These are phyloP conservation scores for Globisporangium barbulae DNA, from an alignment of 352 stramenopile genomes.

Conservation along the genomic window DNA sequence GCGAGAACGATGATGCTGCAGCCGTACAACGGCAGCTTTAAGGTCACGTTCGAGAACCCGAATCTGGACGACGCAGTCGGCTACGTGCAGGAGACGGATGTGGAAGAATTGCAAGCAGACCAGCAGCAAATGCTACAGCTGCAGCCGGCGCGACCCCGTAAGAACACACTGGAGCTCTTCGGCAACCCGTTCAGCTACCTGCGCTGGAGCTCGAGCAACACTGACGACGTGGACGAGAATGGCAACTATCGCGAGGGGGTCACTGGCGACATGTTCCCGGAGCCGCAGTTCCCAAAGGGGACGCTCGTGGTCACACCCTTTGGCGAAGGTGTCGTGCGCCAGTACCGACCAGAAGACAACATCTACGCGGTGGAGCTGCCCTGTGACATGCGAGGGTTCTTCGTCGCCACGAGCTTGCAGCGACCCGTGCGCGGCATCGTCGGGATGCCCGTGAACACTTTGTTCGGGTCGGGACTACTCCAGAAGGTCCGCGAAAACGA, in stretches of 20 bases:
- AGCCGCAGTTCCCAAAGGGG: constrained; percentile 33
- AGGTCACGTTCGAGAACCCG: constrained; percentile 44
- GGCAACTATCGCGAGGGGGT: constrained; percentile 16
- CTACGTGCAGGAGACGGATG: constrained; percentile 42
- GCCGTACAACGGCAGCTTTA: constrained; percentile 43
- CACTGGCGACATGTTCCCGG: neutral
- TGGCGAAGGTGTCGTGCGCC: constrained; percentile 53
- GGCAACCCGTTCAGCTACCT: constrained; percentile 74
- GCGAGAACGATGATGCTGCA: constrained; percentile 46
- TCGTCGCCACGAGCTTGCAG: constrained; percentile 29
- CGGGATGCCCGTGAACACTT: constrained; percentile 60
- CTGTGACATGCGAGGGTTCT: constrained; percentile 42
- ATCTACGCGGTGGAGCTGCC: constrained; percentile 59
- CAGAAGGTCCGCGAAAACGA: constrained; percentile 54
- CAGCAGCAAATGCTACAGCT: neutral
- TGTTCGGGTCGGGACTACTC: constrained; percentile 65
- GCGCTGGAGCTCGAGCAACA: constrained; percentile 31
- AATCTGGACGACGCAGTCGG: constrained; percentile 39
- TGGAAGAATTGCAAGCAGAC: constrained; percentile 33
- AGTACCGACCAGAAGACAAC: constrained; percentile 39
- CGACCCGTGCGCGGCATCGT: constrained; percentile 50
- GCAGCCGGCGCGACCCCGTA: constrained; percentile 20
- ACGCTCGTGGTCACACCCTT: constrained; percentile 62
- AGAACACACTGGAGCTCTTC: constrained; percentile 71
- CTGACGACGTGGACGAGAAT: constrained; percentile 7